phyloP scores from a whole-genome alignment of 805 yeast genomes.

The Pichia paraexigua region DNA sequence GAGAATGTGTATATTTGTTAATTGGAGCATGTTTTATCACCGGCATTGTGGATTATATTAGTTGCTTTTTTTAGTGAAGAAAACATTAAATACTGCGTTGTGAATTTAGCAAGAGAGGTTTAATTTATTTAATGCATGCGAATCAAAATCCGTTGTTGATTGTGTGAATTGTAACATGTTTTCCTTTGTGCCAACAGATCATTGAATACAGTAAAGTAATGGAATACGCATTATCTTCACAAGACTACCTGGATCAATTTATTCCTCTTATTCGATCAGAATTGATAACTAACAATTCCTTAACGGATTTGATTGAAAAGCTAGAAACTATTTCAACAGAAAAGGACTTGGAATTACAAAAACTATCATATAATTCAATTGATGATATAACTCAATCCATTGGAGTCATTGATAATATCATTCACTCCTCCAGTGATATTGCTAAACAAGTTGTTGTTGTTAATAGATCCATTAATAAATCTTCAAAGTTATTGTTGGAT shows the following conservation, averaged over 20 bases:
- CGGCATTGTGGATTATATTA: neutral
- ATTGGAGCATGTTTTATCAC: constrained; percentile 49
- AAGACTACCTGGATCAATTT: constrained; percentile 70
- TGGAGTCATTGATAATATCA: constrained; percentile 53
- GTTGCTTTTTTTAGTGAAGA: no score
- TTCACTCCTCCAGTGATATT: constrained; percentile 47
- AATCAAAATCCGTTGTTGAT: neutral
- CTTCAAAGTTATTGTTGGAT: constrained; percentile 58
- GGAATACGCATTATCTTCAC: constrained; percentile 40
- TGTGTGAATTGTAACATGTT: neutral
- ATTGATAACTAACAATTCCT: constrained; percentile 39
- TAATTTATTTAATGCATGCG: neutral
- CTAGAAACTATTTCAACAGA: constrained; percentile 49
- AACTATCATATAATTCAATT: constrained; percentile 54
- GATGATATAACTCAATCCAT: constrained; percentile 50
- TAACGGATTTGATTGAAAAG: constrained; percentile 47
- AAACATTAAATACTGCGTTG: no score
- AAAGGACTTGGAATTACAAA: constrained; percentile 57
- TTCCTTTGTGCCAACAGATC: no score
- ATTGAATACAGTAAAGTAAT: constrained; percentile 2
- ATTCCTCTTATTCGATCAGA: constrained; percentile 69
- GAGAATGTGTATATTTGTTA: constrained; percentile 33
- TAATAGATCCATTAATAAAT: constrained; percentile 48
- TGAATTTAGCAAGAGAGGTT: no score
- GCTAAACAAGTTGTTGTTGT: constrained; percentile 48